Percentiles rank a stretch among this genome's conserved stretches.
These are phyloP conservation scores for Phoenix dactylifera DNA, from an alignment of 176 grass and related monocot genomes.

Conservation along the genomic window DNA sequence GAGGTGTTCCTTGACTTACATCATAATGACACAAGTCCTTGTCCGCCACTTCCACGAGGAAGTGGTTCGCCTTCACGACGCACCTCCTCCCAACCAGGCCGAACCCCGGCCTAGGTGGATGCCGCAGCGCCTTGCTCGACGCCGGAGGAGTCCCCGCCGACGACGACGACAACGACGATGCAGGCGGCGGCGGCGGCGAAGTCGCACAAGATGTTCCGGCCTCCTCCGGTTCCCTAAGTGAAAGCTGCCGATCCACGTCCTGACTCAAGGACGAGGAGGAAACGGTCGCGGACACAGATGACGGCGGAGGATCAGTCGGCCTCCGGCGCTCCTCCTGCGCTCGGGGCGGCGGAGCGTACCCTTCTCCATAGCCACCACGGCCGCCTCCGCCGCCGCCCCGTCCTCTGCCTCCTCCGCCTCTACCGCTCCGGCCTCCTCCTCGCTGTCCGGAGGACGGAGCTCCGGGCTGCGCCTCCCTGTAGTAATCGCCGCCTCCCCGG, in stretches of 20 bases:
- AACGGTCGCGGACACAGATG: not conserved
- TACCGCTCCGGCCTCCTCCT: too few species aligned
- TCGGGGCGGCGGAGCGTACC: too few species aligned
- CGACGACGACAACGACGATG: not conserved
- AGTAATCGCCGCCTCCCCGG: too few species aligned
- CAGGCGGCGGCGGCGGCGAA: not conserved
- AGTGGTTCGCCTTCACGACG: constrained; percentile 57
- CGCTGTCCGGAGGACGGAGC: too few species aligned
- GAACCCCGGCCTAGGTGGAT: constrained; percentile 22
- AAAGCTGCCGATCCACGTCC: constrained; percentile 36
- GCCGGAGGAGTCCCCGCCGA: constrained; percentile 24
- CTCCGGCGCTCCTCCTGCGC: not conserved
- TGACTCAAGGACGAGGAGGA: constrained; percentile 16
- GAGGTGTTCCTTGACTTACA: constrained; percentile 24
- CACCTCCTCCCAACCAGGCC: constrained; percentile 30
- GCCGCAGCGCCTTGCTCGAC: constrained; percentile 41
- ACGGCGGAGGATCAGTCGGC: not conserved
- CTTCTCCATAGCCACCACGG: too few species aligned
- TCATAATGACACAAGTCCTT: constrained; percentile 69
- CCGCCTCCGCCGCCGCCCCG: too few species aligned
- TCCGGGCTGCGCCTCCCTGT: too few species aligned
- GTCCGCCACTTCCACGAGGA: constrained; percentile 54
- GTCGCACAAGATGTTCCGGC: not conserved
- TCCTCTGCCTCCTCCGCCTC: too few species aligned
- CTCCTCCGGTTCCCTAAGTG: constrained; percentile 35